phyloP scores from a whole-genome alignment of 306 rosid genomes.

The Sindora glabra region DNA sequence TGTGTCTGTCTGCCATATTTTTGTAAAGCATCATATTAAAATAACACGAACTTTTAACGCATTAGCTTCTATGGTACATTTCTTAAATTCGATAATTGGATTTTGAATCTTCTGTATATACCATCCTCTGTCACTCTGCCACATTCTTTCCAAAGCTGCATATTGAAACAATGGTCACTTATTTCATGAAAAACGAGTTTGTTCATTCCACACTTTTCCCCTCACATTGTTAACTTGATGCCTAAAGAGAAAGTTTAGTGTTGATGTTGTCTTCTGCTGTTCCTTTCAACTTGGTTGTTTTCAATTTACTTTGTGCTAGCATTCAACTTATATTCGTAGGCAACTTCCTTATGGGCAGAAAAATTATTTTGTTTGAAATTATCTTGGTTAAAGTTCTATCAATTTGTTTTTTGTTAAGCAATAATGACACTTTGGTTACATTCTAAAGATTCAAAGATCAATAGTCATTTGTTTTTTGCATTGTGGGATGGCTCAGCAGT shows the following conservation, averaged over 20 bases:
- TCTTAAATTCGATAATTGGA: neutral
- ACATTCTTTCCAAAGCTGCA: neutral
- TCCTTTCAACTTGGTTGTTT: neutral
- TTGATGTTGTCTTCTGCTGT: neutral
- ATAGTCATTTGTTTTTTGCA: too few species aligned
- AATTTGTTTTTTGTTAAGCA: slow-evolving; percentile 7
- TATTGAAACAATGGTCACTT: neutral
- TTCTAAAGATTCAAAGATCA: too few species aligned
- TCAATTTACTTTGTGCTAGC: neutral
- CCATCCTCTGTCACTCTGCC: neutral
- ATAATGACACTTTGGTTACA: too few species aligned
- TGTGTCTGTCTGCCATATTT: neutral
- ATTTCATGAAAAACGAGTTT: neutral
- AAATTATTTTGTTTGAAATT: neutral
- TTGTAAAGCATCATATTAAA: neutral
- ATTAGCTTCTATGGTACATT: slow-evolving; percentile 81
- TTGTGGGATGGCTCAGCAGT: neutral
- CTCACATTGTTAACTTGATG: neutral
- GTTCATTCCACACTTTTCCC: neutral
- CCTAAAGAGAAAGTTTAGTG: neutral
- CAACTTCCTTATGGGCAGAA: neutral
- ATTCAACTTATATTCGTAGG: neutral
- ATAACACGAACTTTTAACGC: slow-evolving; percentile 75
- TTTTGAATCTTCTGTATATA: neutral
- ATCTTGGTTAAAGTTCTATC: too few species aligned